Conservation (phyloP, 208 protist species). For the Crithidia thermophila region DNA sequence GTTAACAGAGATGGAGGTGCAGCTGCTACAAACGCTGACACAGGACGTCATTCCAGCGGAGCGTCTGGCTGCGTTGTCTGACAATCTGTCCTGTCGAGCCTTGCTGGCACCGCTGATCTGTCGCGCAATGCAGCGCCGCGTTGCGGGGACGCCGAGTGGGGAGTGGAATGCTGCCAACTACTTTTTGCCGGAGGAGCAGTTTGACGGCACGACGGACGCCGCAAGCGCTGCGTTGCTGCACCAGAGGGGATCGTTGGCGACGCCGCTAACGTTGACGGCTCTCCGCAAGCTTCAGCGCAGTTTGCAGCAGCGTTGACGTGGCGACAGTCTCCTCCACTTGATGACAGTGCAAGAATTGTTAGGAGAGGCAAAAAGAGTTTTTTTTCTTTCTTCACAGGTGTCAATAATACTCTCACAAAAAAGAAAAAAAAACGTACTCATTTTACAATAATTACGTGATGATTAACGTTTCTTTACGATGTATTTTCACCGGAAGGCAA, state of each 20-base stretch:
- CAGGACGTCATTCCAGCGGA: not conserved
- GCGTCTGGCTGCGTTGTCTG: too few relatives aligned
- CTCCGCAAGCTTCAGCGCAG: not conserved
- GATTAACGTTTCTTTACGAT: too few relatives aligned
- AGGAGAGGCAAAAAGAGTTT: too few relatives aligned
- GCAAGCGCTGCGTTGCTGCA: not conserved
- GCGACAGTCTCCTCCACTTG: too few relatives aligned
- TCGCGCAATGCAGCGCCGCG: not conserved
- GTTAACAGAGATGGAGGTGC: not conserved
- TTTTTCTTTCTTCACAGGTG: too few relatives aligned
- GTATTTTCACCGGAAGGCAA: too few relatives aligned
- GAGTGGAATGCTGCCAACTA: conserved; percentile 28
- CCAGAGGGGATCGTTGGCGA: not conserved
- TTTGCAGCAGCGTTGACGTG: not conserved
- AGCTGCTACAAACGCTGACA: conserved; percentile 9
- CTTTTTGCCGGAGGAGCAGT: conserved; percentile 17
- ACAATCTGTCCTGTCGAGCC: not conserved
- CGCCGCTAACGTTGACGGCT: not conserved
- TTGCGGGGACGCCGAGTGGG: not conserved
- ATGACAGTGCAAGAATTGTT: too few relatives aligned
- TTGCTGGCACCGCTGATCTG: not conserved
- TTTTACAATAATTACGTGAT: too few relatives aligned
- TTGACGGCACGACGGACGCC: conserved; percentile 19
- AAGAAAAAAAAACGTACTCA: too few relatives aligned
- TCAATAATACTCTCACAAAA: too few relatives aligned